These are phyloP conservation scores for Pythium sp. DNA, from an alignment of 352 stramenopile species.

Conservation along the genomic window DNA sequence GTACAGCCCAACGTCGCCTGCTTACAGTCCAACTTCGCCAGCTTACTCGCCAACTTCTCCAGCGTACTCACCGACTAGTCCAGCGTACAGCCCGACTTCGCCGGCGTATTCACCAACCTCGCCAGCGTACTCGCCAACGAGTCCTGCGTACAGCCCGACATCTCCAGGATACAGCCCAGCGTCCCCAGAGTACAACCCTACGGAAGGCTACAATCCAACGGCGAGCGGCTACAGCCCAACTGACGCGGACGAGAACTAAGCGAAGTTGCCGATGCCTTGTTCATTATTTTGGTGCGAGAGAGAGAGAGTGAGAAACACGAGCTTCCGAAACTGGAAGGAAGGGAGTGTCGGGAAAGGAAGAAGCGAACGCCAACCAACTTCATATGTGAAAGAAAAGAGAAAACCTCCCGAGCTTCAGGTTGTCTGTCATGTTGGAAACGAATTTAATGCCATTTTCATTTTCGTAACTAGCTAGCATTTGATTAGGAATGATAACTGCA, in stretches of 20 bases:
- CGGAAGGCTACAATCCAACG: constrained; percentile 72
- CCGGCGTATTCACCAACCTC: constrained; percentile 49
- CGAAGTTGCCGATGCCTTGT: constrained; percentile 20
- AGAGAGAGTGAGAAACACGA: constrained; percentile 1
- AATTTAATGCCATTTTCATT: neutral
- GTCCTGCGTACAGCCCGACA: constrained; percentile 65
- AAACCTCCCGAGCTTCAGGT: neutral
- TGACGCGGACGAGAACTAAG: constrained; percentile 53
- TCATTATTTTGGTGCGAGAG: constrained; percentile 7
- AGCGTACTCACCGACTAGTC: constrained; percentile 54
- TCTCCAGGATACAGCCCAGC: constrained; percentile 52
- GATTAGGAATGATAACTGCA: constrained; percentile 7
- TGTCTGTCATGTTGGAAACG: neutral
- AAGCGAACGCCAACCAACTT: neutral
- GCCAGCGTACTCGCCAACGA: constrained; percentile 55
- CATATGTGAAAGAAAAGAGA: constrained; percentile 1
- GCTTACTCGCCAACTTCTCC: constrained; percentile 38
- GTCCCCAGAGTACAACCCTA: constrained; percentile 66
- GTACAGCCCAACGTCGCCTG: constrained; percentile 52
- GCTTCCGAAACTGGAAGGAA: neutral
- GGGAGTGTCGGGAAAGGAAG: neutral
- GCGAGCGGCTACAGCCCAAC: constrained; percentile 77
- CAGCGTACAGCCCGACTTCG: constrained; percentile 42
- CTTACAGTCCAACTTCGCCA: constrained; percentile 49
- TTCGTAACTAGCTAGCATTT: constrained; percentile 1